A percentile compares a stretch with the other conserved stretches of the same genome.
These are phyloP conservation scores for Spinellus fusiger DNA, from an alignment of 192 early-diverging fungal species.

Conservation along the genomic window DNA sequence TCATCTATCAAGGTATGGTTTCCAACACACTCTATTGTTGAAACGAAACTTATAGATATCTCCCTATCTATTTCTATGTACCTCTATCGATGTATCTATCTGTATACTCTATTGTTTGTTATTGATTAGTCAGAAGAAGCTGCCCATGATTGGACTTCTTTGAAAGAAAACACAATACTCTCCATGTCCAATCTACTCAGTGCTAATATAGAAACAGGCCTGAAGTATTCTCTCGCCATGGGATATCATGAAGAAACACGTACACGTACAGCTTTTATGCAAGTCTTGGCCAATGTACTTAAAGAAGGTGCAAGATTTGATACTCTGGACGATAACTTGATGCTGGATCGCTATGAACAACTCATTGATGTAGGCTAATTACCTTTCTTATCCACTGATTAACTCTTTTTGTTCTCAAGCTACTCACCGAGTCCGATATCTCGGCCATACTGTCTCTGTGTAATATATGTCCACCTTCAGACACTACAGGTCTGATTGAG, in stretches of 20 bases:
- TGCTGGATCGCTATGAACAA: conserved; percentile 53
- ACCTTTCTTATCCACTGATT: not conserved
- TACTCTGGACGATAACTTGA: conserved; percentile 51
- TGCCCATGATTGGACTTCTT: conserved; percentile 4
- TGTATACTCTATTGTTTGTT: not conserved
- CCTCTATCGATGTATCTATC: no score
- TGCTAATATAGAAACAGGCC: conserved; percentile 75
- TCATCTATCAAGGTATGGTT: no score
- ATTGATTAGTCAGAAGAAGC: not conserved
- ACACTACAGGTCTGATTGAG: conserved; percentile 66
- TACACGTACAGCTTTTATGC: conserved; percentile 69
- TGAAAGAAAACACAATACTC: conserved; percentile 45
- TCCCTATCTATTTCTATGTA: no score
- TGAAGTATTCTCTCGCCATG: conserved; percentile 68
- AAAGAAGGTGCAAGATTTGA: conserved; percentile 61
- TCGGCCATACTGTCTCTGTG: conserved; percentile 60
- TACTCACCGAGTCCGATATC: conserved; percentile 52
- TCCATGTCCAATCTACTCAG: conserved; percentile 72
- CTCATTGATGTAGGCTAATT: conserved; percentile 45
- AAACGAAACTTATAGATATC: no score
- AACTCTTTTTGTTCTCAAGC: conserved; percentile 11
- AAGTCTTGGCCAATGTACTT: conserved; percentile 75
- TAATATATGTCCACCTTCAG: conserved; percentile 60
- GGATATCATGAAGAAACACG: conserved; percentile 74
- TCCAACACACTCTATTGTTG: no score